phyloP scores from a whole-genome alignment of 805 yeast species.

The Torulaspora microellipsoides region DNA sequence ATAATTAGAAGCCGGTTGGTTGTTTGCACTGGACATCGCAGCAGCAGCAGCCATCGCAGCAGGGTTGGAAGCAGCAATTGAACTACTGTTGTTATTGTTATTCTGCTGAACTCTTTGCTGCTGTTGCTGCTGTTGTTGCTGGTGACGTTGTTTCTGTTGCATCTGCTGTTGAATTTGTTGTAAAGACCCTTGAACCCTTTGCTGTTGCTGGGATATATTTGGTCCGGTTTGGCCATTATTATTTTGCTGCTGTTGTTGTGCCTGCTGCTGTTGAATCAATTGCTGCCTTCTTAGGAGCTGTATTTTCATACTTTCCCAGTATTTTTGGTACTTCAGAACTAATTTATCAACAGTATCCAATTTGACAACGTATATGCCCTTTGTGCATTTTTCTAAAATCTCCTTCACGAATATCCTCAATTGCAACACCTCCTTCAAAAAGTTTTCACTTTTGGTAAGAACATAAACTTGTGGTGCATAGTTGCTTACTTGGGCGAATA shows the following conservation, averaged over 20 bases:
- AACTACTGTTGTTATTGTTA: constrained; percentile 5
- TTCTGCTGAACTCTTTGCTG: constrained; percentile 6
- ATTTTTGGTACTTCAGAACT: constrained; percentile 66
- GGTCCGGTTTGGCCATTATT: constrained; percentile 11
- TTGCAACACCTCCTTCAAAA: constrained; percentile 71
- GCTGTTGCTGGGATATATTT: constrained; percentile 20
- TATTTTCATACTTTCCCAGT: constrained; percentile 68
- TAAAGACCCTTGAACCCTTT: constrained; percentile 24
- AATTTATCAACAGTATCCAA: constrained; percentile 68
- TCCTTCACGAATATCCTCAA: constrained; percentile 75
- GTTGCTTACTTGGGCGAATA: constrained; percentile 66
- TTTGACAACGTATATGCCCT: constrained; percentile 64
- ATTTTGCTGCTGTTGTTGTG: constrained; percentile 27
- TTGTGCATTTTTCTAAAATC: constrained; percentile 63
- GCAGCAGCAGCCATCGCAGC: constrained; percentile 10
- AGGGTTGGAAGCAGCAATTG: constrained; percentile 9
- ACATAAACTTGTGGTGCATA: constrained; percentile 74
- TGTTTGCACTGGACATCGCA: constrained; percentile 6
- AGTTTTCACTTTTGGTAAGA: constrained; percentile 68
- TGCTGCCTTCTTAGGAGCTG: constrained; percentile 41
- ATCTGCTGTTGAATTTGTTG: constrained; percentile 30
- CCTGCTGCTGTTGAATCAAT: constrained; percentile 38
- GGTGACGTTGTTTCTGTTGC: constrained; percentile 28
- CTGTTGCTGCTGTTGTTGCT: constrained; percentile 12
- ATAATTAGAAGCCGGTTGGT: constrained; percentile 4